Evolutionary conservation across 768 basidiomycete genomes (phyloP).

Genomic region (Trametes cingulata): DNA sequence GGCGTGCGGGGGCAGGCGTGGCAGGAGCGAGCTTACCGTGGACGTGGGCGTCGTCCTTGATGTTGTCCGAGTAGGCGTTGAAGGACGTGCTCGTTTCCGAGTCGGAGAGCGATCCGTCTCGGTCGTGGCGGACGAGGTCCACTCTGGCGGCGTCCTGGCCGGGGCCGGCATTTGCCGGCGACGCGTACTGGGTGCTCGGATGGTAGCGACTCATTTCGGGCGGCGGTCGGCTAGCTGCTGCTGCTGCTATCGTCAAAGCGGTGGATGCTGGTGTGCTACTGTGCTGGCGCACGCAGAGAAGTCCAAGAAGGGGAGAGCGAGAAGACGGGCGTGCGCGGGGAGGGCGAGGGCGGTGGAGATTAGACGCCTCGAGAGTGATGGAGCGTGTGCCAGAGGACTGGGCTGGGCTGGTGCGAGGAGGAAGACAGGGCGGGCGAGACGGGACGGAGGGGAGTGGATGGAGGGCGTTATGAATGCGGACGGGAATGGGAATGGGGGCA

Average conservation of each 20-base stretch:
- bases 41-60: slow-evolving; percentile 20
- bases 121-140: slow-evolving; percentile 19
- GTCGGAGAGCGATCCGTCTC: slow-evolving; percentile 50
- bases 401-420: slow-evolving; percentile 7
- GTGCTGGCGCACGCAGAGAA: not conserved
- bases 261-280: not conserved
- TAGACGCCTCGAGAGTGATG: not conserved
- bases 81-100: slow-evolving; percentile 42
- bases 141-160: slow-evolving; percentile 11
- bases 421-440: slow-evolving; percentile 10
- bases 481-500: slow-evolving; percentile 6
- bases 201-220: slow-evolving; percentile 29
- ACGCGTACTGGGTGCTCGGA: slow-evolving; percentile 16
- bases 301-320: not conserved
- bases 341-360: not conserved
- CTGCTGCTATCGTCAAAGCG: not conserved
- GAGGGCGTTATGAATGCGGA: slow-evolving; percentile 12
- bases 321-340: not conserved
- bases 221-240: not conserved
- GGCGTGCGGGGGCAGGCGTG: not conserved
- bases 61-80: slow-evolving; percentile 14
- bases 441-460: not conserved
- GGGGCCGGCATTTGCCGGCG: slow-evolving; percentile 32
- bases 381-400: not conserved
- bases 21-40: slow-evolving; percentile 17